phyloP scores from a whole-genome alignment of 352 stramenopile species.

The Globisporangium orthogonon region DNA sequence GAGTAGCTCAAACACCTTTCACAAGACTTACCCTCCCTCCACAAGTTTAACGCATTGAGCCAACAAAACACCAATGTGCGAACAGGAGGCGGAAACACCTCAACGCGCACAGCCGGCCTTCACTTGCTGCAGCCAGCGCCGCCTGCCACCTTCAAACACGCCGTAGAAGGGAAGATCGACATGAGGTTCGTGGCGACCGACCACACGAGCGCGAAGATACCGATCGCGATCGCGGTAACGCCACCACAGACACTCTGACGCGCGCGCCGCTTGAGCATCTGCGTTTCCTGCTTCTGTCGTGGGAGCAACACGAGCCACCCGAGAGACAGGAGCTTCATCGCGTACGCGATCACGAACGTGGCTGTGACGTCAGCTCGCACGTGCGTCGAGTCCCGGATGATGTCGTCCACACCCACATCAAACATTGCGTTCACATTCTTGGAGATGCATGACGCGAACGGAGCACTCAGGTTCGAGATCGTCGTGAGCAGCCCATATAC shows the following conservation, averaged over 20 bases:
- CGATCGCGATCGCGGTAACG: slow-evolving; percentile 29
- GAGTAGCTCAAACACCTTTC: no score
- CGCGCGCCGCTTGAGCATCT: slow-evolving; percentile 55
- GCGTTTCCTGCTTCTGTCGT: slow-evolving; percentile 57
- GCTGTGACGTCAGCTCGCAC: slow-evolving; percentile 45
- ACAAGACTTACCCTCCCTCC: no score
- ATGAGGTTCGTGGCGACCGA: slow-evolving; percentile 55
- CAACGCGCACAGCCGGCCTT: no score
- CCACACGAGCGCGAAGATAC: slow-evolving; percentile 41
- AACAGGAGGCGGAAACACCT: no score
- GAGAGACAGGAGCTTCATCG: slow-evolving; percentile 41
- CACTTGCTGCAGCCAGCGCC: slow-evolving; percentile 39
- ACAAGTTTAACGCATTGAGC: no score
- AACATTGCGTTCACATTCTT: slow-evolving; percentile 34
- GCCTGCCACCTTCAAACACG: slow-evolving; percentile 49
- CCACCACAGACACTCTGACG: slow-evolving; percentile 49
- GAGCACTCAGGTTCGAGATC: slow-evolving; percentile 42
- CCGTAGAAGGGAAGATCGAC: slow-evolving; percentile 46
- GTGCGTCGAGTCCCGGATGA: slow-evolving; percentile 39
- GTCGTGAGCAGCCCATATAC: slow-evolving; percentile 63
- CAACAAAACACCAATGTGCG: no score
- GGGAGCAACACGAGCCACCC: slow-evolving; percentile 46
- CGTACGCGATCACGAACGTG: slow-evolving; percentile 49
- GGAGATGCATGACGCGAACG: slow-evolving; percentile 36
- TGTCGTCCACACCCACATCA: slow-evolving; percentile 34